Conservation (phyloP, 495 filamentous ascomycete species). For the Trichoderma asperelloides region DNA sequence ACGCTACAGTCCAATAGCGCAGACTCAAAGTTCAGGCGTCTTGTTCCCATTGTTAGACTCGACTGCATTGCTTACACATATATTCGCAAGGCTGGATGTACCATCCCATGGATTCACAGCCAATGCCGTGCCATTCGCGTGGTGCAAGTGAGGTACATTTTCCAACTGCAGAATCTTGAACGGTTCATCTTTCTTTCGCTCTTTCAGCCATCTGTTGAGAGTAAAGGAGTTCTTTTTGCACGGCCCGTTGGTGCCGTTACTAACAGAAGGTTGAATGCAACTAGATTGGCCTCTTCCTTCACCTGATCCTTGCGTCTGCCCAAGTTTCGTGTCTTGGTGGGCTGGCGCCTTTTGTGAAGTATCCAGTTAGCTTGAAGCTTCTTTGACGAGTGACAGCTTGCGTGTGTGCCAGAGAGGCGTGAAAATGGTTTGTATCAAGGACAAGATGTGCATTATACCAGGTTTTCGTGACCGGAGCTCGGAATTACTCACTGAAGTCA, state of each 20-base stretch:
- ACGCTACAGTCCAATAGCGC: not conserved
- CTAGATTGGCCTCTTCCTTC: not conserved
- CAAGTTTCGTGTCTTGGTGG: not conserved
- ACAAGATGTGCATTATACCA: too few species aligned
- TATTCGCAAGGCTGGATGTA: not conserved
- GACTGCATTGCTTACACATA: not conserved
- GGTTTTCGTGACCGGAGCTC: too few species aligned
- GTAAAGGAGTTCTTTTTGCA: not conserved
- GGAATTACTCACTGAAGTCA: not conserved
- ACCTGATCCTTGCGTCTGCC: not conserved
- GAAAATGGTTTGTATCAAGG: too few species aligned
- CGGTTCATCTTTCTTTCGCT: not conserved
- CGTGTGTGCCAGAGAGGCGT: too few species aligned
- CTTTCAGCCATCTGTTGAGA: not conserved
- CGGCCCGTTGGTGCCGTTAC: not conserved
- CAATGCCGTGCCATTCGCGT: not conserved
- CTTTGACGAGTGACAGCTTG: too few species aligned
- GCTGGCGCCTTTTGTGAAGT: too few species aligned
- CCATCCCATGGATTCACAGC: not conserved
- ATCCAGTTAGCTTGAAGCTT: too few species aligned
- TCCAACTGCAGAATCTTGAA: not conserved
- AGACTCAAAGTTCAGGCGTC: not conserved
- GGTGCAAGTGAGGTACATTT: not conserved
- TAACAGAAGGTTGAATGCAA: not conserved
- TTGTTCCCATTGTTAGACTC: not conserved